Percentiles rank a stretch among this genome's conserved stretches.
Evolutionary conservation across 2,329 filamentous ascomycete genomes (phyloP).

Genomic region (Botrytis pseudocinerea): DNA sequence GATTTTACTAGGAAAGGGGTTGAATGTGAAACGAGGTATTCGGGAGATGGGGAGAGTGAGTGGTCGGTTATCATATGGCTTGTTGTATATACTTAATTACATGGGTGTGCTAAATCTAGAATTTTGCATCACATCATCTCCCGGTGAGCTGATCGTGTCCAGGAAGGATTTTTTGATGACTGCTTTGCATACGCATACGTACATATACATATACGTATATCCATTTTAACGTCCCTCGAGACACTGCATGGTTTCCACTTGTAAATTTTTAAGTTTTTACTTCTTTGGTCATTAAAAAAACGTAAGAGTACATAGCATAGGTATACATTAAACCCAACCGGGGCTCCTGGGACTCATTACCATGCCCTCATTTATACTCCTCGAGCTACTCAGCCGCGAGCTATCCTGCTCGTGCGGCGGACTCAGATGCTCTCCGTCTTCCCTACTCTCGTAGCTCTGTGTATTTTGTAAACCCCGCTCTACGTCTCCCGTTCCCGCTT

Average conservation of each 20-base stretch:
- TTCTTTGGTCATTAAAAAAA: background rate
- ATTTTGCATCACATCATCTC: background rate
- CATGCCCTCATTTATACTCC: background rate
- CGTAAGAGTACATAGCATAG: no score
- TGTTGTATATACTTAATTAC: background rate
- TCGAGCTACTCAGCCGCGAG: background rate
- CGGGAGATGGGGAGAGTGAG: no score
- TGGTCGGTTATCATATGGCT: no score
- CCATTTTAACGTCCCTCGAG: no score
- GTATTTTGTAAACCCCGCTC: background rate
- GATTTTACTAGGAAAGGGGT: background rate
- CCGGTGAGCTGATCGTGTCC: background rate
- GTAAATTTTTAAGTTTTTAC: background rate
- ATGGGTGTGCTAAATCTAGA: background rate
- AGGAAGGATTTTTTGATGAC: no score
- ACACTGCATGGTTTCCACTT: no score
- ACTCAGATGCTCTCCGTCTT: background rate
- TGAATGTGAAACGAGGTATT: no score
- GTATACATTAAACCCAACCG: background rate
- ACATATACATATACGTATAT: no score
- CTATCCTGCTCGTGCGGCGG: background rate
- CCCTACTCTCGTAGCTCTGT: background rate
- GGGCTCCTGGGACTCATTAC: background rate
- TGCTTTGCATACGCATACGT: no score
- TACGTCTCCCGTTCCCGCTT: background rate